phyloP scores from a whole-genome alignment of 345 rosid genomes.

The Heritiera littoralis region DNA sequence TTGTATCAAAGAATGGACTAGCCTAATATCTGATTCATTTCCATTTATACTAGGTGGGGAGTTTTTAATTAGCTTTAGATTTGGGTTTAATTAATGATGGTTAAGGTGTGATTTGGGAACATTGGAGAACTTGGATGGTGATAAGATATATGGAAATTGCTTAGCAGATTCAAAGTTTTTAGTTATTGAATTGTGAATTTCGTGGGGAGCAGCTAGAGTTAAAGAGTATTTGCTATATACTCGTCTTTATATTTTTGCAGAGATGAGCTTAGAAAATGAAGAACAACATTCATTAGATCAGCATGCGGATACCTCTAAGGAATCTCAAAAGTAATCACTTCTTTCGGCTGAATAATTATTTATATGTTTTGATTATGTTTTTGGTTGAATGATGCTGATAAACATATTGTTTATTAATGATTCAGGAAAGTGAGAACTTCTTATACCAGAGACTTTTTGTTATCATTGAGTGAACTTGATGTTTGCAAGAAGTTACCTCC shows the following conservation, averaged over 20 bases:
- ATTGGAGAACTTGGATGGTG: slow-evolving; percentile 1
- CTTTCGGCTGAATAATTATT: not conserved
- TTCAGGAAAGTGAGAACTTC: slow-evolving; percentile 60
- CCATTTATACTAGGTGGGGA: slow-evolving; percentile 22
- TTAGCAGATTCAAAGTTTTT: slow-evolving; percentile 14
- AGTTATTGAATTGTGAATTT: slow-evolving; percentile 17
- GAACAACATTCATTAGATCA: slow-evolving; percentile 43
- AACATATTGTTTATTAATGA: slow-evolving; percentile 23
- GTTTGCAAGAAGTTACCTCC: slow-evolving; percentile 69
- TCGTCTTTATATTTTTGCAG: slow-evolving; percentile 25
- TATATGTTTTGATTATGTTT: slow-evolving; percentile 3
- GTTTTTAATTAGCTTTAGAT: slow-evolving; percentile 17
- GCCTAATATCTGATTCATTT: slow-evolving; percentile 21
- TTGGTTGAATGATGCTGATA: not conserved
- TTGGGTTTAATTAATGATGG: slow-evolving; percentile 16
- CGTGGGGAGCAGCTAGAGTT: not conserved
- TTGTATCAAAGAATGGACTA: slow-evolving; percentile 25
- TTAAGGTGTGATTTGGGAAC: not conserved
- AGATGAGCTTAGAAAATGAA: slow-evolving; percentile 67
- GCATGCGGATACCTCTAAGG: slow-evolving; percentile 37
- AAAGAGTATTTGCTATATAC: slow-evolving; percentile 5
- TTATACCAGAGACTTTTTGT: slow-evolving; percentile 68
- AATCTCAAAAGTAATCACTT: slow-evolving; percentile 42
- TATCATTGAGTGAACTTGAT: slow-evolving; percentile 71
- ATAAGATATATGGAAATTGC: not conserved